Evolutionary conservation across 2,329 filamentous ascomycete genomes (phyloP).

Genomic region (Ustulina deusta): DNA sequence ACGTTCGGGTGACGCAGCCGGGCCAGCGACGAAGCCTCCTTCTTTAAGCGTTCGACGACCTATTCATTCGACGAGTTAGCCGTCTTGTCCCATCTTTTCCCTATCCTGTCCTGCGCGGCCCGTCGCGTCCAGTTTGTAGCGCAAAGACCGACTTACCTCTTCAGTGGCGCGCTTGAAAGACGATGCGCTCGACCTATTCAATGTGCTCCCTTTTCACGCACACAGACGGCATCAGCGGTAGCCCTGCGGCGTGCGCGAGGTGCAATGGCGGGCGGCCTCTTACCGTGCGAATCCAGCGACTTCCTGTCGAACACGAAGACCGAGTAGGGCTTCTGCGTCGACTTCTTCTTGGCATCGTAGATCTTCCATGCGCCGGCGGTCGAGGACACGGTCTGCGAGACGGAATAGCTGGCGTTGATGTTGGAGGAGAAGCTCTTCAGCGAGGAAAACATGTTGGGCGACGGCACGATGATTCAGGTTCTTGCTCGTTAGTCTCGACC

Average conservation of each 20-base stretch:
- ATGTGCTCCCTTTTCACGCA: slow-evolving; percentile 59
- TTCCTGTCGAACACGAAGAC: slow-evolving; percentile 97
- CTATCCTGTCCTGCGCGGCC: not conserved
- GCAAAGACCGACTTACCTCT: slow-evolving; percentile 65
- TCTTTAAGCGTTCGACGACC: slow-evolving; percentile 86
- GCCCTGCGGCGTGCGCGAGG: not conserved
- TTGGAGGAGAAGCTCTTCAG: slow-evolving; percentile 95
- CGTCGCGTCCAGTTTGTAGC: not conserved
- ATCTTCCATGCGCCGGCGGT: slow-evolving; percentile 96
- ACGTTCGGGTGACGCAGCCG: slow-evolving; percentile 91
- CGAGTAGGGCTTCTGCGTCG: slow-evolving; percentile 87
- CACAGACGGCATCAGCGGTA: not conserved
- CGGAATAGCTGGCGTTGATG: slow-evolving; percentile 90
- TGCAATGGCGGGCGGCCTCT: not conserved
- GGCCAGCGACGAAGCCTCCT: slow-evolving; percentile 89
- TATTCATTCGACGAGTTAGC: slow-evolving; percentile 33
- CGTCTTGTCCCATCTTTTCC: not conserved
- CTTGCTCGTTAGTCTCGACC: slow-evolving; percentile 39
- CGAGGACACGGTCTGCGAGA: slow-evolving; percentile 80
- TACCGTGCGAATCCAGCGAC: slow-evolving; percentile 75
- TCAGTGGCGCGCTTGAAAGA: slow-evolving; percentile 85
- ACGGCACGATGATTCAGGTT: slow-evolving; percentile 25
- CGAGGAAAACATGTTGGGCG: slow-evolving; percentile 84
- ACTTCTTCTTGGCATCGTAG: slow-evolving; percentile 97
- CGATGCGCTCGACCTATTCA: slow-evolving; percentile 72